Percentiles rank a stretch among this genome's conserved stretches.
Evolutionary conservation across 257 asterid genomes (phyloP).

Genomic region (Jacaranda mimosifolia): DNA sequence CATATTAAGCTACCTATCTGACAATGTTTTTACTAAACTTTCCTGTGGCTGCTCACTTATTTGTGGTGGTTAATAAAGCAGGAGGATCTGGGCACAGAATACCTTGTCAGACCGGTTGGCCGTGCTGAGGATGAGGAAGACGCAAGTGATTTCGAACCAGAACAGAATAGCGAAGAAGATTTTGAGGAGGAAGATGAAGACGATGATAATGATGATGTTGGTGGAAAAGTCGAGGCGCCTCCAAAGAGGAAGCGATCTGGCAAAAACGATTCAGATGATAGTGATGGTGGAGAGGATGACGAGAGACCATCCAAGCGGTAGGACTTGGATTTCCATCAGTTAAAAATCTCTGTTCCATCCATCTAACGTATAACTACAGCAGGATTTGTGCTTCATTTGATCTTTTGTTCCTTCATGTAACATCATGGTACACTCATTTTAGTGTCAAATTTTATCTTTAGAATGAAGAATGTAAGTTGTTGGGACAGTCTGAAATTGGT

Average conservation of each 20-base stretch:
- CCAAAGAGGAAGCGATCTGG: conserved; percentile 80
- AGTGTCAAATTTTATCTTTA: conserved; percentile 34
- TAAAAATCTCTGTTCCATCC: neutral
- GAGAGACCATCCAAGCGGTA: conserved; percentile 85
- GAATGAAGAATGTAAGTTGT: conserved; percentile 25
- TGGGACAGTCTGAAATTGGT: conserved; percentile 29
- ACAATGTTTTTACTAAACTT: no score
- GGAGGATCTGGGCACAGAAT: conserved; percentile 92
- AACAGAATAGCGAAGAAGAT: conserved; percentile 72
- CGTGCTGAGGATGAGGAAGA: conserved; percentile 91
- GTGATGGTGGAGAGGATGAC: conserved; percentile 75
- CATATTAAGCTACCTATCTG: no score
- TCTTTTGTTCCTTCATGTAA: conserved; percentile 34
- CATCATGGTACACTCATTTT: conserved; percentile 42
- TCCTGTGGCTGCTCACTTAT: no score
- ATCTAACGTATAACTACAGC: conserved; percentile 4
- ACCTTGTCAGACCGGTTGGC: conserved; percentile 76
- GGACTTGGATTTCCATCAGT: neutral
- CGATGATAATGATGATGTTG: conserved; percentile 53
- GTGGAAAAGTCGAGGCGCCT: conserved; percentile 63
- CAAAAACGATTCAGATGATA: conserved; percentile 68
- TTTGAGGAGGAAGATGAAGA: conserved; percentile 49
- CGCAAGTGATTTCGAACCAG: conserved; percentile 86
- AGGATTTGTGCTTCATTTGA: conserved; percentile 12
- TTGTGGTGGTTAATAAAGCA: conserved; percentile 14